Percentiles rank a stretch among this genome's conserved stretches.
phyloP scores from a whole-genome alignment of 495 filamentous ascomycete genomes.

The Aspergillus incahuasiensis region DNA sequence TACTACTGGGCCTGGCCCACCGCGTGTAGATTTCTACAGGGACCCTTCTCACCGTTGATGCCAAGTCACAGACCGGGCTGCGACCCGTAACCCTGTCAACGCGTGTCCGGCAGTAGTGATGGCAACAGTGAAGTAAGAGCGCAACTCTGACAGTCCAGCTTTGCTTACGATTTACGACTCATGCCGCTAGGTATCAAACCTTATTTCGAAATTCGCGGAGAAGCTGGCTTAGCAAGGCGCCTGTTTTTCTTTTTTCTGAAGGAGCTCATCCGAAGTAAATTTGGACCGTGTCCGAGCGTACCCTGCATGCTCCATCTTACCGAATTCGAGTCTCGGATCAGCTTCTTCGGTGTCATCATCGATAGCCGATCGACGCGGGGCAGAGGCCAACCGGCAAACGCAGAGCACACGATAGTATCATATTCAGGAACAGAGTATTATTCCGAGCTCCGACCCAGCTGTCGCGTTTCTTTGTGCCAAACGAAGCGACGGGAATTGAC shows the following conservation, averaged over 20 bases:
- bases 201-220: conserved; percentile 4
- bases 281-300: neutral
- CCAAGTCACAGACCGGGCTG: conserved; percentile 1
- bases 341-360: neutral
- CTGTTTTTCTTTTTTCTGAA: neutral
- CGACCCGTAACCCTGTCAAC: neutral
- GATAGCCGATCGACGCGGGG: conserved; percentile 10
- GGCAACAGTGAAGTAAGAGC: neutral
- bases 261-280: neutral
- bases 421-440: neutral
- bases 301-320: conserved; percentile 1
- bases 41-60: conserved; percentile 1
- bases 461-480: neutral
- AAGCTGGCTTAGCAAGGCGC: conserved; percentile 5
- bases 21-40: neutral
- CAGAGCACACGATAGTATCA: conserved; percentile 1
- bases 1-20: conserved; percentile 12
- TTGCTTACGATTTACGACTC: neutral
- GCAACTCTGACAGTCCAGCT: neutral
- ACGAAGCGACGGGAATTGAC: neutral
- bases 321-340: neutral
- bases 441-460: neutral
- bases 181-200: conserved; percentile 10
- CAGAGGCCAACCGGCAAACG: neutral
- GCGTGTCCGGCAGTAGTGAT: neutral